Evolutionary conservation across 2,329 filamentous ascomycete genomes (phyloP), one percentile per base, ranked within the genome.

Genomic region (Blastomyces emzantsi): DNA sequence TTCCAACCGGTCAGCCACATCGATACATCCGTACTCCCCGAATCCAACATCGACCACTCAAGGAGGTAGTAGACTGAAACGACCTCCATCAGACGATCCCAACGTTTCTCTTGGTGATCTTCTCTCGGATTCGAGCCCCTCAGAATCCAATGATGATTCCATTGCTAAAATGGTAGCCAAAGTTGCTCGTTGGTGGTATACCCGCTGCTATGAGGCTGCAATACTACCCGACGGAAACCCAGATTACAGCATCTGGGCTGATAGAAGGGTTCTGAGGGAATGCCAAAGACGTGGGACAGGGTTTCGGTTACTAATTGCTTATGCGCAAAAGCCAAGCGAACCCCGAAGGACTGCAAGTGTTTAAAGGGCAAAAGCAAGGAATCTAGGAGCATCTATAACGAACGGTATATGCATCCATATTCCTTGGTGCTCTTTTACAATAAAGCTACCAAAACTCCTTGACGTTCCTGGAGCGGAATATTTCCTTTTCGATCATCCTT

Each of bases 101-200:
- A 76, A 78, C 49, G 66, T 78, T 17, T 78, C 77, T 4, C 78
- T 92, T 1, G 85, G 86, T 1, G 89, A 92, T 70, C 85, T 91
- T 77, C 88, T 91, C 76, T 86, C 82, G 39, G 87, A 90, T 67
- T 82, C 87, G 45, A 83, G 85, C n/a, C 82, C 86, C n/a, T 84
- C 86, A 8, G 81, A 85, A 0, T 80, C 83, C 17, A 88, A 89
- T 28, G 91, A 96, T 68, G 90, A 92, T 71, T 88, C 86, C 68
- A 96, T 97, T 72, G 90, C 91, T 17, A 92, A 90, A 72, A 96
- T 96, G 82, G 92, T 97, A 28, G 89, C 92, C 19, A 88, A 87
- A 66, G 93, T 97, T 13, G 93, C 92, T 1, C 84, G 94, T 54
- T 97, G 93, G 91, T 99, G 94, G 94, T 97, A 96, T 76, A 90